Evolutionary conservation across 2,329 filamentous ascomycete genomes (phyloP), one percentile per base, ranked within the genome.

Genomic region (Helotiales sp.): DNA sequence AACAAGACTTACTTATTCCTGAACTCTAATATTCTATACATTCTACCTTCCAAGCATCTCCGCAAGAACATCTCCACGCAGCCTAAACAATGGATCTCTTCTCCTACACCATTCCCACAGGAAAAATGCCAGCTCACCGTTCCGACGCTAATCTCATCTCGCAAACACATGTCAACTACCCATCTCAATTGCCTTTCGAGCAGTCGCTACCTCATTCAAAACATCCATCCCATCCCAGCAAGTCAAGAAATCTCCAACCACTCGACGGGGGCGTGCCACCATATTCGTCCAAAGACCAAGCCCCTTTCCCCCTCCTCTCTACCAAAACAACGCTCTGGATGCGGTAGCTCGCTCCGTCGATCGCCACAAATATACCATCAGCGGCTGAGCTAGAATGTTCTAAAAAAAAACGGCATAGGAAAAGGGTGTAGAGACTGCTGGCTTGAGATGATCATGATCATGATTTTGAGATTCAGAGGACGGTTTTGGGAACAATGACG

Each of bases 301-400:
- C 30, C 30, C 10, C 30, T 24, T 22, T n/a, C 15, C 37, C 52
- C 5, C 52, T 37, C 7, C 28, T 57, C 24, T 57, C 52, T 2
- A 57, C 52, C 6, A 34, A 37, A 17, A 57, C 52, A 37, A 57
- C 52, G 6, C 52, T 57, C n/a, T 57, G 52, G 52, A 20, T 57
- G 52, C 30, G 52, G 3, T 57, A 57, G 28, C n/a, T 49, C 11
- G 11, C n/a, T n/a, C n/a, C n/a, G n/a, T n/a, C n/a, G n/a, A n/a
- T n/a, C n/a, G n/a, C n/a, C n/a, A n/a, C n/a, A n/a, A 11, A 20
- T n/a, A 20, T 20, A 5, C n/a, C 6, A 20, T 45, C 17, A 20
- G 13, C n/a, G n/a, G n/a, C n/a, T n/a, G n/a, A n/a, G n/a, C n/a
- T n/a, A n/a, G n/a, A n/a, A n/a, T n/a, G n/a, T n/a, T n/a, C n/a